These are phyloP conservation scores for Mucor indicus DNA, from an alignment of 371 early-diverging fungal species.

Conservation along the genomic window DNA sequence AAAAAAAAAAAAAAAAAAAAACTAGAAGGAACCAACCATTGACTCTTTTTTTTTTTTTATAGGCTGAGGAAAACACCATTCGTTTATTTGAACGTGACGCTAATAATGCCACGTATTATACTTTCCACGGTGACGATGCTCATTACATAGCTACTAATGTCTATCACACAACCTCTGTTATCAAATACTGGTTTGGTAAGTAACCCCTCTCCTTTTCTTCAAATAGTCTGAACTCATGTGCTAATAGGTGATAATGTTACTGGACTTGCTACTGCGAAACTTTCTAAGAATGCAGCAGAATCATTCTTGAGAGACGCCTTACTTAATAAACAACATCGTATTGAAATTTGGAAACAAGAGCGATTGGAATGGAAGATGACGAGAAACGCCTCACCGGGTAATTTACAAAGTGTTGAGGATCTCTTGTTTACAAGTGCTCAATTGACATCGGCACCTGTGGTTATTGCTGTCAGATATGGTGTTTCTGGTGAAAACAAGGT, in stretches of 20 bases:
- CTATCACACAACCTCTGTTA: constrained; percentile 86
- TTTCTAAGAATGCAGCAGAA: constrained; percentile 74
- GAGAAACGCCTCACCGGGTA: constrained; percentile 88
- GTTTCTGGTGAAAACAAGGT: constrained; percentile 58
- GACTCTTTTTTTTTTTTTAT: background rate
- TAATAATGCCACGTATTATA: constrained; percentile 55
- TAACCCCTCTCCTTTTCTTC: background rate
- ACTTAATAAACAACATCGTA: constrained; percentile 65
- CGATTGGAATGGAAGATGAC: constrained; percentile 49
- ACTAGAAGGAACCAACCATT: too few relatives aligned
- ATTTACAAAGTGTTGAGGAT: constrained; percentile 88
- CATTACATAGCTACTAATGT: constrained; percentile 76
- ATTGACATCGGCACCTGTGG: constrained; percentile 74
- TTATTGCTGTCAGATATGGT: constrained; percentile 71
- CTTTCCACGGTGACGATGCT: constrained; percentile 90
- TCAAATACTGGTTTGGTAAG: constrained; percentile 85
- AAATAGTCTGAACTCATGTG: background rate
- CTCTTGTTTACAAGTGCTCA: constrained; percentile 73
- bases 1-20: background rate
- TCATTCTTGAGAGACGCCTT: constrained; percentile 79
- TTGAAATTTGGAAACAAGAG: constrained; percentile 85
- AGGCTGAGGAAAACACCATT: constrained; percentile 52
- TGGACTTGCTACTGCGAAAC: constrained; percentile 74
- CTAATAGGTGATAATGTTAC: constrained; percentile 41
- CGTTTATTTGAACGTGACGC: constrained; percentile 71